Evolutionary conservation across 2,329 filamentous ascomycete species (phyloP).

Genomic region (Tolypocladium pustulatum): DNA sequence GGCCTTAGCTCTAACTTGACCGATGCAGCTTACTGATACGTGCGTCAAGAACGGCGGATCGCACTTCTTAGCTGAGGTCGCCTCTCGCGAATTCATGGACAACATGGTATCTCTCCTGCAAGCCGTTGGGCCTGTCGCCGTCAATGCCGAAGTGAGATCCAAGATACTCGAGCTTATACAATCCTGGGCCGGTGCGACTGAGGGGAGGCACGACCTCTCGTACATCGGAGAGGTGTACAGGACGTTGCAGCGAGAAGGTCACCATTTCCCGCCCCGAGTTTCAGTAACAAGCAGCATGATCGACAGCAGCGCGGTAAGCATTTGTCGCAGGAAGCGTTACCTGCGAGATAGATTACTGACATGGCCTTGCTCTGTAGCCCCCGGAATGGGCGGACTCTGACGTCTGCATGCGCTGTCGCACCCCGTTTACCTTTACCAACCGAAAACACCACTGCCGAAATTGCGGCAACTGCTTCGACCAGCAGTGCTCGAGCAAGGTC

Average conservation of each 20-base stretch:
- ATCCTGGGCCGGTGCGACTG: constrained; percentile 81
- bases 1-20: neutral
- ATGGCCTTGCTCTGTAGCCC: constrained; percentile 41
- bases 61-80: constrained; percentile 91
- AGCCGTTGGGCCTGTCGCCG: constrained; percentile 59
- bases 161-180: constrained; percentile 94
- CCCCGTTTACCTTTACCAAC: constrained; percentile 93
- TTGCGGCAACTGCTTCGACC: constrained; percentile 95
- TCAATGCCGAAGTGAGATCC: constrained; percentile 75
- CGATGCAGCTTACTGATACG: constrained; percentile 76
- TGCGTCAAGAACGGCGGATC: constrained; percentile 97
- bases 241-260: constrained; percentile 73
- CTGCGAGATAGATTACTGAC: neutral
- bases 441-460: constrained; percentile 97
- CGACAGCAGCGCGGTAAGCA: constrained; percentile 80
- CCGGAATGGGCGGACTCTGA: constrained; percentile 98
- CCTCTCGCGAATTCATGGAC: constrained; percentile 96
- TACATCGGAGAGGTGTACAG: constrained; percentile 88
- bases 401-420: constrained; percentile 96
- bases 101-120: constrained; percentile 86
- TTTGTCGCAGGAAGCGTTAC: constrained; percentile 9
- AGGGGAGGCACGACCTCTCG: constrained; percentile 68
- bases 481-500: constrained; percentile 83
- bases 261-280: constrained; percentile 76
- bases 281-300: constrained; percentile 95